Evolutionary conservation across 2,329 filamentous ascomycete species (phyloP), one percentile per base, ranked within the genome.

Genomic region (Fusarium temperatum): DNA sequence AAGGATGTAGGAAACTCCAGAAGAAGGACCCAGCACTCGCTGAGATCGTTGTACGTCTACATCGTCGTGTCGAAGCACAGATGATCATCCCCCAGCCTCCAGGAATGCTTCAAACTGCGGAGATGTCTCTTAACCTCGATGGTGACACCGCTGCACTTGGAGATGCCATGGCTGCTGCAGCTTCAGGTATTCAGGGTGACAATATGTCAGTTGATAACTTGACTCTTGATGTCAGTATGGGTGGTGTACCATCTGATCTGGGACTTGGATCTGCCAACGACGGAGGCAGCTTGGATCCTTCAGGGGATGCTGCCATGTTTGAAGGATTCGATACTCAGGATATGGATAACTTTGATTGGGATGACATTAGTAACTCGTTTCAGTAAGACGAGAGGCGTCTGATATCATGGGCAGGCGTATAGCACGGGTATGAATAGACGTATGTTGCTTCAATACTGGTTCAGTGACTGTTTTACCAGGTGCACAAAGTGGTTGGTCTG

Each of bases 51-150:
- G 88, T 92, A 15, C 89, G 91, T 13, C 85, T 93, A 13, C 85
- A 92, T 78, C 85, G 91, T 32, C 85, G 87, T 6, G 90, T 93
- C 17, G 91, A 94, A 80, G 86, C 88, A n/a, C 91, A 92, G 78
- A 87, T 93, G 84, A 83, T 84, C 39, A 81, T 79, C 76, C 81
- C 82, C 28, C 81, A 82, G 60, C 77, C 82, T 8, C 82, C 83
- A 59, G 76, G 80, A 6, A 84, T 88, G 75, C 81, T 88, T 24
- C 84, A 85, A 50, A 79, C 79, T 30, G 79, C 80, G 9, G 84
- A 84, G 42, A 82, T 88, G 58, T 80, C 79, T 18, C 79, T 87
- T 11, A 83, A 80, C 39, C 74, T 86, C 8, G 82, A 82, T 59
- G 82, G 81, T 14, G 83, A 82, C 24, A 80, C 84, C 1, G 72